Evolutionary conservation across 768 basidiomycete genomes (phyloP).

Genomic region (Cubamyces sp.): DNA sequence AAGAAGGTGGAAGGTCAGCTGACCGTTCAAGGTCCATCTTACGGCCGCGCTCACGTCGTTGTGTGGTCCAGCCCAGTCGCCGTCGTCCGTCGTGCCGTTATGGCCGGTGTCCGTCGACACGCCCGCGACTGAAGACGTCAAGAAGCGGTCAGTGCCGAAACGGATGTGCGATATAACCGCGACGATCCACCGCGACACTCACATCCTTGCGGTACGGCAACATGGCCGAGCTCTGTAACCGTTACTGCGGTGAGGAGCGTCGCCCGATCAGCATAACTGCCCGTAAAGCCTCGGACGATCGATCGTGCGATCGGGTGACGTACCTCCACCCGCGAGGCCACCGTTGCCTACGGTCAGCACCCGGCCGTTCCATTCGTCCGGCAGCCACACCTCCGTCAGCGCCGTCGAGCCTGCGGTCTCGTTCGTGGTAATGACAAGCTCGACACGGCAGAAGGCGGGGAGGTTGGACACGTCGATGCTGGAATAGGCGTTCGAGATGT

Average conservation of each 20-base stretch:
- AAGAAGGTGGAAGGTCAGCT: not conserved
- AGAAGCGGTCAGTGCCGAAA: not conserved
- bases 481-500: slow-evolving; percentile 28
- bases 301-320: slow-evolving; percentile 1
- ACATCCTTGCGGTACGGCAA: slow-evolving; percentile 33
- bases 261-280: not conserved
- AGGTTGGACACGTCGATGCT: slow-evolving; percentile 28
- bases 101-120: slow-evolving; percentile 34
- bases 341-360: slow-evolving; percentile 36
- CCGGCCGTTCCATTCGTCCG: slow-evolving; percentile 36
- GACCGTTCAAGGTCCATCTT: not conserved
- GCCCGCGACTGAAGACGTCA: slow-evolving; percentile 26
- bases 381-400: slow-evolving; percentile 37
- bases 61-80: slow-evolving; percentile 30
- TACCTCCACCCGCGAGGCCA: slow-evolving; percentile 35
- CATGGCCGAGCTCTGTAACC: slow-evolving; percentile 29
- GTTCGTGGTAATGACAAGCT: slow-evolving; percentile 32
- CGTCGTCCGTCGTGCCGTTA: slow-evolving; percentile 17
- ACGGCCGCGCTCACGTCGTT: slow-evolving; percentile 26
- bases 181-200: slow-evolving; percentile 12
- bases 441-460: slow-evolving; percentile 32
- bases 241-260: slow-evolving; percentile 18
- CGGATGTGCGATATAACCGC: not conserved
- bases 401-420: slow-evolving; percentile 28
- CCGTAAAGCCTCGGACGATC: not conserved